phyloP scores from a whole-genome alignment of 345 rosid genomes.

The Eucalyptus pumila region DNA sequence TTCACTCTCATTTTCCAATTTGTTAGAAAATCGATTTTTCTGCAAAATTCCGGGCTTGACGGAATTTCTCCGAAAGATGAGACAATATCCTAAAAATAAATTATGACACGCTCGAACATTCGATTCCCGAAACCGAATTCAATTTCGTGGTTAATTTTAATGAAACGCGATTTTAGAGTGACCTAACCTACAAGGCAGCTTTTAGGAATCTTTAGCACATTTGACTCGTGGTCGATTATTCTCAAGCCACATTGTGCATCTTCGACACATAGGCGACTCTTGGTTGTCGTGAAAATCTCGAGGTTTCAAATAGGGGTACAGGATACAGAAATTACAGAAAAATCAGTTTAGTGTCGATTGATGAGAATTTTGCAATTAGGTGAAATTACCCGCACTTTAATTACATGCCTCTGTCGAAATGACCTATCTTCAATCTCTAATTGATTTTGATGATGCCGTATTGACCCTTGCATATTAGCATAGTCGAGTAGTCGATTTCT shows the following conservation, averaged over 20 bases:
- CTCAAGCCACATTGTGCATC: too few species aligned
- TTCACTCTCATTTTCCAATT: too few species aligned
- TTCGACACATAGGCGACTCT: accelerated
- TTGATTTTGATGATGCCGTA: accelerated
- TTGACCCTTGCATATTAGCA: too few species aligned
- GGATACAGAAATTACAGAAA: accelerated
- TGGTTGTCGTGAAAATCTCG: too few species aligned
- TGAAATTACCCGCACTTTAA: accelerated
- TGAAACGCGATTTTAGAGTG: accelerated
- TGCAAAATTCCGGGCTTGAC: too few species aligned
- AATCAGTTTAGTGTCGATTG: accelerated
- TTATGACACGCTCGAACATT: accelerated
- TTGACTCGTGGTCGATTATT: accelerated
- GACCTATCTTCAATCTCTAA: accelerated
- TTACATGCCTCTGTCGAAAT: accelerated
- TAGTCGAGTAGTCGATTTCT: too few species aligned
- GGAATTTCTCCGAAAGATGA: too few species aligned
- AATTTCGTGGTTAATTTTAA: too few species aligned
- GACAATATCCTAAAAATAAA: too few species aligned
- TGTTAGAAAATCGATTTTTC: accelerated
- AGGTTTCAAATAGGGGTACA: accelerated
- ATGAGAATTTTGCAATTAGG: accelerated
- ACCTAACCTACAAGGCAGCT: accelerated
- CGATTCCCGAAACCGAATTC: accelerated
- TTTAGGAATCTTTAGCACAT: too few species aligned